Evolutionary conservation across 495 filamentous ascomycete species (phyloP), one percentile per base, ranked within the genome.

Genomic region (Lepraria neglecta): DNA sequence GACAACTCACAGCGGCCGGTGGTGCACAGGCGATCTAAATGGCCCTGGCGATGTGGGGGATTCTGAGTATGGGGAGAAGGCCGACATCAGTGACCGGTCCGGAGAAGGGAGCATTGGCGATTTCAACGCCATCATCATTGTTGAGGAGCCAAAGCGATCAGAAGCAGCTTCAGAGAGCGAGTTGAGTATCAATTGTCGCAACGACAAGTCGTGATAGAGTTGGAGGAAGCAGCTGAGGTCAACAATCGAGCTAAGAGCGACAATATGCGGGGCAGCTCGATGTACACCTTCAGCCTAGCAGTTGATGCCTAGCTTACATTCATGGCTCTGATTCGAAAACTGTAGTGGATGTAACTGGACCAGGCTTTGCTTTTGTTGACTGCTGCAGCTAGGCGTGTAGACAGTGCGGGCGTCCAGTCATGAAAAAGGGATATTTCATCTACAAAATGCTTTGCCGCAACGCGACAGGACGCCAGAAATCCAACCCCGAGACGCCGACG

Each of bases 61-160:
- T 17, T 69, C 67, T 28, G 67, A 65, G 46, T 69, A 69, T 10
- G 67, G 67, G n/a, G 66, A 68, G 58, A 69, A 69, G 30, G 65
- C 65, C 6, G 67, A 69, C 43, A 69, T 65, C 33, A 67, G 42
- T 33, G 33, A 59, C 27, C 58, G 56, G 35, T 67, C 64, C n/a
- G 67, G 67, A 44, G 67, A 69, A 33, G 62, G 67, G 53, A 69
- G 58, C 53, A 69, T 51, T 5, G 67, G 65, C 46, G 65, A 67
- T 56, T 63, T 65, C 62, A 69, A 55, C 10, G 67, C 67, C 67
- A 69, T 67, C 53, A 64, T 67, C 43, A 42, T 60, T 52, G 27
- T 17, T 21, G 0, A 27, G 35, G 3, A 35, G 28, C 35, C 47
- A 28, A 43, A 17, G 47, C 59, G 43, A 61, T 45, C 51, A 61